These are phyloP conservation scores for Carex sylvatica DNA, from an alignment of 202 grass and related monocot species.

Conservation along the genomic window DNA sequence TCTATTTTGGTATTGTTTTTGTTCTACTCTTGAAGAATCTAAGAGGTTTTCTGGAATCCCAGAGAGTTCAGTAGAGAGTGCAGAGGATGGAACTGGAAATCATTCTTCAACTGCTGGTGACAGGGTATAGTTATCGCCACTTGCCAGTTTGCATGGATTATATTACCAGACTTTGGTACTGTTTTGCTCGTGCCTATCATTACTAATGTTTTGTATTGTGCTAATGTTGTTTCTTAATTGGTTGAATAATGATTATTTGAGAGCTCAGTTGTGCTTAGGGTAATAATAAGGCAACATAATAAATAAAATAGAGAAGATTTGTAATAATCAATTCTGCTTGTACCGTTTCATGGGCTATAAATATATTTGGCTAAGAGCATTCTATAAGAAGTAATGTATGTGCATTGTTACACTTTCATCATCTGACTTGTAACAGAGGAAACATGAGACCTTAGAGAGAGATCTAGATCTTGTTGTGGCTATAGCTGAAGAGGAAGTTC, in stretches of 20 bases:
- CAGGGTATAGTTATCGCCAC: conserved; percentile 46
- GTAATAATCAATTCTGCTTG: not conserved
- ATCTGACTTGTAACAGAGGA: conserved; percentile 53
- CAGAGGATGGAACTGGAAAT: conserved; percentile 27
- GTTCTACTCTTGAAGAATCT: conserved; percentile 49
- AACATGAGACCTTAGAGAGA: conserved; percentile 53
- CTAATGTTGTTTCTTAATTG: not conserved
- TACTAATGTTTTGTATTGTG: not conserved
- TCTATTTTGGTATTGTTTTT: conserved; percentile 6
- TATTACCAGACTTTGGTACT: not conserved
- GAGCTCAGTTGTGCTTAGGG: not conserved
- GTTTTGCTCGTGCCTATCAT: conserved; percentile 14
- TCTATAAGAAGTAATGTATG: not conserved
- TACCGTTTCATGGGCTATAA: not conserved
- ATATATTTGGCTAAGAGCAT: conserved; percentile 3
- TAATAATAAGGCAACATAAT: not conserved
- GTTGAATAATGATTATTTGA: not conserved
- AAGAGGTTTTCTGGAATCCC: conserved; percentile 88
- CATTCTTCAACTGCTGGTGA: conserved; percentile 34
- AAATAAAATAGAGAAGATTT: not conserved
- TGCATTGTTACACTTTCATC: not conserved
- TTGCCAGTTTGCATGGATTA: not conserved
- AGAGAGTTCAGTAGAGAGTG: conserved; percentile 35
- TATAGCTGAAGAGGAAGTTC: conserved; percentile 75
- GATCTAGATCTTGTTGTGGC: conserved; percentile 63